Evolutionary conservation across 2,329 filamentous ascomycete species (phyloP), one percentile per base, ranked within the genome.

Genomic region (Neofusicoccum cordaticola): DNA sequence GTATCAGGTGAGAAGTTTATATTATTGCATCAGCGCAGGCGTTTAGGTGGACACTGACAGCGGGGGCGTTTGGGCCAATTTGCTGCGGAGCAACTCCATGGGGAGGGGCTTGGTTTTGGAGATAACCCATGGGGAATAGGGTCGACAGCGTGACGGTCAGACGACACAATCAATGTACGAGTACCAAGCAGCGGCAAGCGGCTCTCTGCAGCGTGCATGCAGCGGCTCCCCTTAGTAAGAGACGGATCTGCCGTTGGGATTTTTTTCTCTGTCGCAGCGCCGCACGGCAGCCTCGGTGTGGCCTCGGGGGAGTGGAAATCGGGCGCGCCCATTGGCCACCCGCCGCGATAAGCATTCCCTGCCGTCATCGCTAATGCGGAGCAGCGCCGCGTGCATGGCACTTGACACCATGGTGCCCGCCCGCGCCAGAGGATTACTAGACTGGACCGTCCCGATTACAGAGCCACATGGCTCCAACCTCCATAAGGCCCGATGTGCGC

Each of bases 21-120:
- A 56, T 56, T 63, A 45, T 53, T 48, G 61, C 61, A 63, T 63
- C 61, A 63, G 61, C 61, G 61, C 50, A 37, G 61, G 61, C 61
- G 61, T 63, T 56, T 19, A 22, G 56, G 56, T 60, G 41, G 56
- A 60, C 56, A 60, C 56, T 60, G 56, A 47, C 27, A 60, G 41
- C 42, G 56, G 56, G 53, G 56, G 56, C 56, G 56, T 60, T 60
- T 47, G 56, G 41, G 56, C 56, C 56, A 60, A 60, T 60, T 60
- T 60, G 56, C 56, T 60, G 42, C 42, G 56, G 56, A 60, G 56
- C 39, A 17, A 60, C 56, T 60, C 56, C 56, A 60, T 47, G 56
- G 56, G 56, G 56, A 13, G 56, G 7, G 22, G 41, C 11, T 60
- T 60, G 22, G 13, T 47, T 57, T 60, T 58, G 41, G 56, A 60